Evolutionary conservation across 2,329 filamentous ascomycete species (phyloP).

Genomic region (Colletotrichum sp.): DNA sequence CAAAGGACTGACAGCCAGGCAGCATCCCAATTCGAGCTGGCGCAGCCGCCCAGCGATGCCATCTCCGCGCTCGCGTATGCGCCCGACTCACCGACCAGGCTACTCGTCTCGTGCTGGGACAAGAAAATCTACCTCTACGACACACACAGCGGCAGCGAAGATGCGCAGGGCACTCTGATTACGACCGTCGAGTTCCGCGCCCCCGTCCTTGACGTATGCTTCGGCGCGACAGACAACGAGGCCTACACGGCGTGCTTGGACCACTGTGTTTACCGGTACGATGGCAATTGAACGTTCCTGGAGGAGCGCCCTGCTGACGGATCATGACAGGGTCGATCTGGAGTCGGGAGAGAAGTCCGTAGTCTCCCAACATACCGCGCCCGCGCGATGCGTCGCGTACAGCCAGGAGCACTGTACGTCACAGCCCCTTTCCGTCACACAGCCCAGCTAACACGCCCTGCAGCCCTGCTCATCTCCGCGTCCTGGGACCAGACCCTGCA

Average conservation of each 20-base stretch:
- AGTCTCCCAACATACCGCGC: slow-evolving; percentile 78
- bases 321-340: slow-evolving; percentile 63
- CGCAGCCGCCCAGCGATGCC: slow-evolving; percentile 82
- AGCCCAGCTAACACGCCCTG: neutral
- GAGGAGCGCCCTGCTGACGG: neutral
- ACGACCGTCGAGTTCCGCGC: slow-evolving; percentile 81
- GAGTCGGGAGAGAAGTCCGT: slow-evolving; percentile 73
- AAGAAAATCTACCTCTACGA: slow-evolving; percentile 91
- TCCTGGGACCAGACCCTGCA: slow-evolving; percentile 95
- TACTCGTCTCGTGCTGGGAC: slow-evolving; percentile 96
- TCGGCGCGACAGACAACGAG: slow-evolving; percentile 80
- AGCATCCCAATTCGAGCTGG: slow-evolving; percentile 82
- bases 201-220: slow-evolving; percentile 90
- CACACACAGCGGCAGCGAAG: slow-evolving; percentile 60
- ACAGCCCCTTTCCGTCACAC: neutral
- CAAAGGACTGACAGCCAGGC: slow-evolving; percentile 22
- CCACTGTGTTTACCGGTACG: slow-evolving; percentile 79
- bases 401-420: slow-evolving; percentile 70
- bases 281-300: neutral
- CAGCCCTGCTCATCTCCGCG: slow-evolving; percentile 80
- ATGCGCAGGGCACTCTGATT: slow-evolving; percentile 66
- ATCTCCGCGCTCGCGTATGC: slow-evolving; percentile 89
- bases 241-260: slow-evolving; percentile 89
- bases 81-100: slow-evolving; percentile 71
- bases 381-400: slow-evolving; percentile 86